These are phyloP conservation scores for Erodium trifolium DNA, from an alignment of 441 rosid species.

Conservation along the genomic window DNA sequence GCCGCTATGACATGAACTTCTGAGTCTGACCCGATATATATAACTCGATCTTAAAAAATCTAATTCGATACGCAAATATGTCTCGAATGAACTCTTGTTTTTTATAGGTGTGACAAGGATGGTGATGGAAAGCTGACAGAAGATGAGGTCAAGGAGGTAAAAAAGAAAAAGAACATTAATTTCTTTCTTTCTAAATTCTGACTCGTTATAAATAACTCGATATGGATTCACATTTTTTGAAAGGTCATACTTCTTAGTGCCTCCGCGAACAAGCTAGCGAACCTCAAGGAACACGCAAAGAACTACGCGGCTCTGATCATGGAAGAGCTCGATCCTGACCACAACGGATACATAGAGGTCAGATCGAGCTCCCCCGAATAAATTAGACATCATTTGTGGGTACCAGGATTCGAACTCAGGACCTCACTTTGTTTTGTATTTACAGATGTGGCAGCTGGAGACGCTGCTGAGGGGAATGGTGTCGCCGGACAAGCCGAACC, in stretches of 20 bases:
- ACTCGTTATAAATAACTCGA: no score
- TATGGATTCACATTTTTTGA: no score
- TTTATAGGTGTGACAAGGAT: conserved; percentile 79
- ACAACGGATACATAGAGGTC: conserved; percentile 75
- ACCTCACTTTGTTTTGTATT: not conserved
- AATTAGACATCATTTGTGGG: no score
- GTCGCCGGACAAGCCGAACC: not conserved
- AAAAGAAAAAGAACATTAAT: no score
- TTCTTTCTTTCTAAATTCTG: no score
- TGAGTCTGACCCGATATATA: no score
- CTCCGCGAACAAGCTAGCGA: conserved; percentile 82
- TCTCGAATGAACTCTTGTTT: not conserved
- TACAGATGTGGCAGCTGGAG: not conserved
- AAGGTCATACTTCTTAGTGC: conserved; percentile 83
- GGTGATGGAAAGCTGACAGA: conserved; percentile 79
- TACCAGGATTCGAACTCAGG: no score
- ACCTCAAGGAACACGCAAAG: conserved; percentile 66
- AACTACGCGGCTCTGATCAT: conserved; percentile 82
- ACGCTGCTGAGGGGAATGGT: not conserved
- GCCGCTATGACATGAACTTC: no score
- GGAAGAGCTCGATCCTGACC: conserved; percentile 91
- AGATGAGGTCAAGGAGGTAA: conserved; percentile 74
- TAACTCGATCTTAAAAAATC: no score
- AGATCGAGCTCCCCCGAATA: not conserved
- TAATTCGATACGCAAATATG: no score